A percentile compares a stretch with the other conserved stretches of the same genome.
phyloP scores from a whole-genome alignment of 768 basidiomycete species.

The Hydnum rufescens region DNA sequence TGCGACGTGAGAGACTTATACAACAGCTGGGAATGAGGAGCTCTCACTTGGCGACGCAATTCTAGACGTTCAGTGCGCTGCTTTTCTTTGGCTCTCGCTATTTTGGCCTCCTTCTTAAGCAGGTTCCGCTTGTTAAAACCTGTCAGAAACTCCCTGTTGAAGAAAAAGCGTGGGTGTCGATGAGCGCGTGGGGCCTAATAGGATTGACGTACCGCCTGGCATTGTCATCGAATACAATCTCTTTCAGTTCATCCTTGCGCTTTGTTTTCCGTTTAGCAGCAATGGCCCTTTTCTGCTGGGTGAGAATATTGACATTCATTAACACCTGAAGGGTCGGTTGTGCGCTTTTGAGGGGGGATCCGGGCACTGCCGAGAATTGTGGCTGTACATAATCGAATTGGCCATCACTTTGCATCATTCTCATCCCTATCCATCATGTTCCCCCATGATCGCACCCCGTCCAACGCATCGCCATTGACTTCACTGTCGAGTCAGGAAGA shows the following conservation, averaged over 20 bases:
- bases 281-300: too few relatives aligned
- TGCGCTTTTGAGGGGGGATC: too few relatives aligned
- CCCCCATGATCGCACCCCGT: too few relatives aligned
- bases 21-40: neutral
- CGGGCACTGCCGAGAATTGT: too few relatives aligned
- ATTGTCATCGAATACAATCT: constrained; percentile 72
- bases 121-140: constrained; percentile 89
- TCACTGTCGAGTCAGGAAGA: too few relatives aligned
- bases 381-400: too few relatives aligned
- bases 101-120: constrained; percentile 57
- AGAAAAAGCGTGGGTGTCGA: neutral
- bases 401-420: too few relatives aligned
- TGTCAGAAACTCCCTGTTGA: constrained; percentile 63
- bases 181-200: neutral
- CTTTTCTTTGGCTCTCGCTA: constrained; percentile 49
- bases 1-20: neutral
- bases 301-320: too few relatives aligned
- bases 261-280: constrained; percentile 51
- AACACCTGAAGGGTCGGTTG: too few relatives aligned
- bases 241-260: constrained; percentile 47
- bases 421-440: too few relatives aligned
- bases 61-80: constrained; percentile 61
- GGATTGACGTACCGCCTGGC: constrained; percentile 40
- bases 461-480: too few relatives aligned
- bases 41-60: constrained; percentile 52